A percentile compares a stretch with the other conserved stretches of the same genome.
Evolutionary conservation across 306 rosid species (phyloP).

Genomic region (Vigna angularis): DNA sequence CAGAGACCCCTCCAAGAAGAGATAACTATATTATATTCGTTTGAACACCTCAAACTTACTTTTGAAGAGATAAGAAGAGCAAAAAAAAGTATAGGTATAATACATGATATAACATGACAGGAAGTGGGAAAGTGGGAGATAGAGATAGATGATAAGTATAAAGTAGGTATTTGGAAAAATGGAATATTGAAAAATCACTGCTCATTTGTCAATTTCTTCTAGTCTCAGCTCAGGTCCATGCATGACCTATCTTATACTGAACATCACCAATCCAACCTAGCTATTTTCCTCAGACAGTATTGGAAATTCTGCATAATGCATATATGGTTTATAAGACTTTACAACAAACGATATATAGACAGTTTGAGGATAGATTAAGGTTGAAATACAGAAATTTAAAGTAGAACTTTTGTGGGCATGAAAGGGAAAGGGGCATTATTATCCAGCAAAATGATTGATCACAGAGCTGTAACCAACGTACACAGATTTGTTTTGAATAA

Average conservation of each 20-base stretch:
- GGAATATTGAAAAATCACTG: neutral
- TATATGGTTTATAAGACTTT: neutral
- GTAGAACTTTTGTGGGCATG: neutral
- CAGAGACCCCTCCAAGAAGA: neutral
- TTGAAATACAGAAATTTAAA: conserved; percentile 2
- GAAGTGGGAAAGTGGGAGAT: neutral
- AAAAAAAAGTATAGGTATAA: neutral
- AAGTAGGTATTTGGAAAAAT: no score
- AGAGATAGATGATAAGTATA: neutral
- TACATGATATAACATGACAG: neutral
- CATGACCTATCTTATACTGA: neutral
- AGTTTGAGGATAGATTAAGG: neutral
- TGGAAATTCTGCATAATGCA: neutral
- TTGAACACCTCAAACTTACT: neutral
- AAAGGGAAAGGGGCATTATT: conserved; percentile 18
- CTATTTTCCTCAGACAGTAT: neutral
- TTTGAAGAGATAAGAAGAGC: neutral
- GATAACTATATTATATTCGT: neutral
- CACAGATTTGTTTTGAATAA: conserved; percentile 4
- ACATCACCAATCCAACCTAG: neutral
- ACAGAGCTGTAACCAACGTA: neutral
- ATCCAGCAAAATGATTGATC: conserved; percentile 16
- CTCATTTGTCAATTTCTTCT: neutral
- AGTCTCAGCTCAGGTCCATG: neutral
- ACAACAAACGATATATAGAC: neutral